Evolutionary conservation across 805 yeast genomes (phyloP).

Genomic region (Millerozyma acaciae): DNA sequence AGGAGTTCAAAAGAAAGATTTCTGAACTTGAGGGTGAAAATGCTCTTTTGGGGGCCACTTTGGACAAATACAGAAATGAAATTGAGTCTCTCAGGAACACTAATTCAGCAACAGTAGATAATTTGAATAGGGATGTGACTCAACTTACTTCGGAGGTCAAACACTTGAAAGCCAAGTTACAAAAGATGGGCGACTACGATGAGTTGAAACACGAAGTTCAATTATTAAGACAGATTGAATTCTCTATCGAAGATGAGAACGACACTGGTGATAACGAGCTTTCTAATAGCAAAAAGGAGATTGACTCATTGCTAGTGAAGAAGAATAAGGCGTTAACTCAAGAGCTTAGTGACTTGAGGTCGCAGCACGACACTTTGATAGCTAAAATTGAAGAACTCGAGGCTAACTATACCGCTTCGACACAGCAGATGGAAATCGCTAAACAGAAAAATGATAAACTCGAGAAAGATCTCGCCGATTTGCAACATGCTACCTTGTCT

Average conservation of each 20-base stretch:
- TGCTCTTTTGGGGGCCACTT: conserved; percentile 52
- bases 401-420: conserved; percentile 26
- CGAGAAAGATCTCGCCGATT: conserved; percentile 66
- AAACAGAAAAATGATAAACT: conserved; percentile 53
- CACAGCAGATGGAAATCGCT: conserved; percentile 38
- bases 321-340: conserved; percentile 71
- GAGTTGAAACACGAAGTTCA: conserved; percentile 74
- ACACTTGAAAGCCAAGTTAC: conserved; percentile 46
- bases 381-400: conserved; percentile 41
- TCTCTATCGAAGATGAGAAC: conserved; percentile 47
- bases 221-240: conserved; percentile 69
- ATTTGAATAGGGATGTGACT: conserved; percentile 42
- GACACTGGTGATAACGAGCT: conserved; percentile 27
- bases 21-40: conserved; percentile 67
- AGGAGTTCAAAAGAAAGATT: conserved; percentile 43
- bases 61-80: conserved; percentile 47
- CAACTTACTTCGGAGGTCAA: conserved; percentile 50
- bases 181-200: conserved; percentile 65
- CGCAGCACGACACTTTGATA: conserved; percentile 48
- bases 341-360: conserved; percentile 64
- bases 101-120: conserved; percentile 31
- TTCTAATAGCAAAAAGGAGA: conserved; percentile 10
- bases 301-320: conserved; percentile 60
- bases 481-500: conserved; percentile 42
- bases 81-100: conserved; percentile 18